Base-by-base conservation (phyloP, 768 basidiomycete species). In the Podaxis carcinomalis region DNA sequence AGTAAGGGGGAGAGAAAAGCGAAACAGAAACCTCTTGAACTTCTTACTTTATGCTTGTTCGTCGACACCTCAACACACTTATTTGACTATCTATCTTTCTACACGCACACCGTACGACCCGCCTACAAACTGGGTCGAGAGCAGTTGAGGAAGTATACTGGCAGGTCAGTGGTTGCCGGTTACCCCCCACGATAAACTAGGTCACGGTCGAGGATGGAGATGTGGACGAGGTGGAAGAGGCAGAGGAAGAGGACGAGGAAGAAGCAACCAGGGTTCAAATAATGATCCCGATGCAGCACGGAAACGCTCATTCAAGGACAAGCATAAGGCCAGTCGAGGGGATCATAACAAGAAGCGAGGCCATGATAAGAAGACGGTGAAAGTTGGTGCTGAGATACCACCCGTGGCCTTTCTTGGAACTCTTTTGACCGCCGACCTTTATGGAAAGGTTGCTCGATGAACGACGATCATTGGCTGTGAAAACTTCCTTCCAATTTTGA, bases 301-400 rank as follows among this genome's bases (percentile, higher is more conserved):
- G 88, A n/a, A 86, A 57, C 79, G 87, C 47, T 84, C 90, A 1
- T 84, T 81, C 77, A 92, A 90, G 68, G 88, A 89, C 65, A 90
- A 85, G 70, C 84, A 89, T 66, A 92, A 89, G 73, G 84, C 89
- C 13, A 87, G 86, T 55, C 76, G 82, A 51, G 86, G 72, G 1
- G 93, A 93, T 67, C 87, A 86, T 68, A 80, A 87, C 63, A 79
- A 93, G 35, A 93, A 90, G 72, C 76, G 90, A 57, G 95, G 92
- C 0, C 90, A 92, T 68, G 95, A 95, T 72, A 90, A 87, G 74
- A 97, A 97, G 77, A 87, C 95, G 90, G 80, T 83, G 9, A 82
- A 78, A 61, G 83, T 77, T 58, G 90, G 84, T 13, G 73, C 69
- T 14, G 81, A 77, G 6, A 10, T 61, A 5, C 51, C 44, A 19